Conservation (phyloP, 164 flowering plant species). For the Piper longum region DNA sequence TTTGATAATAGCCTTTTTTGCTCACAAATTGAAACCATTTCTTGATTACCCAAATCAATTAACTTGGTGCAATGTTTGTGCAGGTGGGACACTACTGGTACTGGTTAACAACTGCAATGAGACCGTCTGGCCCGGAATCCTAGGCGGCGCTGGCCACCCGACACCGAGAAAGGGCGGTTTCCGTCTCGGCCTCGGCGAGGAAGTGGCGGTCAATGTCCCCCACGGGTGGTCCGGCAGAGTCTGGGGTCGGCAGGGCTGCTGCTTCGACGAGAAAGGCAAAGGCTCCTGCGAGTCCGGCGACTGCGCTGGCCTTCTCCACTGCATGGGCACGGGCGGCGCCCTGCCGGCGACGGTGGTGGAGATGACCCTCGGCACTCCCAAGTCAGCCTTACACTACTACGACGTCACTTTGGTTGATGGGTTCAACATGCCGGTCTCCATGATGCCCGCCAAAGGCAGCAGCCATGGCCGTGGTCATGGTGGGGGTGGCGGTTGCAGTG, state of each 20-base stretch:
- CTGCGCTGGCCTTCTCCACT: conserved; percentile 35
- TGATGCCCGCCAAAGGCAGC: conserved; percentile 50
- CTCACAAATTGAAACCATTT: too few relatives aligned
- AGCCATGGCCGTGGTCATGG: conserved; percentile 6
- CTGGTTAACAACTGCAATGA: conserved; percentile 51
- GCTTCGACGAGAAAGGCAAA: conserved; percentile 23
- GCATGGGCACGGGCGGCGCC: conserved; percentile 37
- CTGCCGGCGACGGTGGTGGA: conserved; percentile 63
- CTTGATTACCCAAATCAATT: background rate
- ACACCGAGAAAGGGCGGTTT: conserved; percentile 64
- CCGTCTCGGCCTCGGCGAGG: conserved; percentile 36
- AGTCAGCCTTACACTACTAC: conserved; percentile 39
- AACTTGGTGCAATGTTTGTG: conserved; percentile 6
- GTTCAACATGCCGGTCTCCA: conserved; percentile 65
- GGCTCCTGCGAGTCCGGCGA: conserved; percentile 44
- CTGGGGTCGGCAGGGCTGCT: conserved; percentile 52
- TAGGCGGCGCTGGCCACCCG: conserved; percentile 57
- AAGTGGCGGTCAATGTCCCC: conserved; percentile 22
- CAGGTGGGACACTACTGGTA: conserved; percentile 53
- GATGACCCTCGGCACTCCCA: conserved; percentile 43
- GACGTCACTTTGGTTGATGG: conserved; percentile 78
- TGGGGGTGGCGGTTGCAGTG: conserved; percentile 39
- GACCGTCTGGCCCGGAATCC: conserved; percentile 63
- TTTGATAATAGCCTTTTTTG: background rate
- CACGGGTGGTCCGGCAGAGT: conserved; percentile 48